Base-by-base conservation (phyloP, 306 rosid genomes). In the Arachis hypogaea region DNA sequence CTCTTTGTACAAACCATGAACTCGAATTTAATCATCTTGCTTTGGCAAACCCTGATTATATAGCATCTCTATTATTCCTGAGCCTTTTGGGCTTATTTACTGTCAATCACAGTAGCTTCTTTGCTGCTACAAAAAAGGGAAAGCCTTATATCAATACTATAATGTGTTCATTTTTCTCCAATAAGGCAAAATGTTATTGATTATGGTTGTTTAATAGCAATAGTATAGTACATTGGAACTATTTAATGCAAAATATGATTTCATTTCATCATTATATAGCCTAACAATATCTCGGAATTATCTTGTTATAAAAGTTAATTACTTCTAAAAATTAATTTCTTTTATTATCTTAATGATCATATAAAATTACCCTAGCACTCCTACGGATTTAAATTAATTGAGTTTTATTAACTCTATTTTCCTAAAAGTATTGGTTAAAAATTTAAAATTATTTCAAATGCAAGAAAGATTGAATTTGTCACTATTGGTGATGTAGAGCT, bases 11-110 rank as follows among this genome's bases (percentile, higher is more conserved):
- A 62, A 54, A 60, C 63, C 71, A 59, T 69, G 76, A 54, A 16
- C 51, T 64, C 5, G 51, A 69, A 61, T 70, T 67, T 14, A 63
- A 29, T 36, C 58, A 62, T 74, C 30, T 60, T 68, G 47, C 11
- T 55, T 44, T 58, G 40, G 79, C 72, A 49, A 76, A 73, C 52
- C 71, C 75, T 54, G 5, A 9, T 38, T 33, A 33, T 33, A 33
- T 47, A 33, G 41, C 50, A 38, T 47, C 73, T 56, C 73, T 33
- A 75, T 64, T 75, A 75, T 75, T 75, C 71, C n/a, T 11, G 9
- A 41, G 3, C 46, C 59, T 55, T 69, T 67, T 68, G 80, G 72
- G 42, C 51, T 11, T 44, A 42, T 42, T 12, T 52, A 74, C 61
- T 67, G 54, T 59, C 14, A 44, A 68, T 30, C 71, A 60, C 11